Evolutionary conservation across 1,284 basidiomycete species (phyloP).

Genomic region (Rhodotorula mucilaginosa): DNA sequence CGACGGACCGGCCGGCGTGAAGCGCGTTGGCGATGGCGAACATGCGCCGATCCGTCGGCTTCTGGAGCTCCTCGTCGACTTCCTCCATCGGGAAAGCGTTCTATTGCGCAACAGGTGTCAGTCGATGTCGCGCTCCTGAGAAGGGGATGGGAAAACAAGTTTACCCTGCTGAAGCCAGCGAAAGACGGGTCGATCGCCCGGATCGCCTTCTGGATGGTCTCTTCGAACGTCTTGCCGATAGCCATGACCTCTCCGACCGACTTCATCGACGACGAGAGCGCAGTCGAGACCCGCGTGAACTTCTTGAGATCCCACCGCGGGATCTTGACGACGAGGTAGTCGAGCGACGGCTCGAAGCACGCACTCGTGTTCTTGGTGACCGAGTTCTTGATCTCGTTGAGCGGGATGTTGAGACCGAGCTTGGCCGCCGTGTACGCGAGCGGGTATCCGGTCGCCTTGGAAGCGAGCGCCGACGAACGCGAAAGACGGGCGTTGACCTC

Average conservation of each 20-base stretch:
- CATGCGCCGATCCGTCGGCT: constrained; percentile 87
- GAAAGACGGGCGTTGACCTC: constrained; percentile 99
- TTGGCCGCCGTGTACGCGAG: constrained; percentile 98
- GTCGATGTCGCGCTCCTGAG: neutral
- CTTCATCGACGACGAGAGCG: constrained; percentile 94
- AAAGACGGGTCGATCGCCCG: constrained; percentile 93
- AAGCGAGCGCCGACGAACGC: constrained; percentile 93
- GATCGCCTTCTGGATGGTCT: constrained; percentile 97
- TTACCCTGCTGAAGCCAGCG: constrained; percentile 81
- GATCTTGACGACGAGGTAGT: constrained; percentile 97
- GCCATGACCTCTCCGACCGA: constrained; percentile 99
- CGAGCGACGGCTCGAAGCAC: constrained; percentile 98
- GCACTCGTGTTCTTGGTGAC: constrained; percentile 95
- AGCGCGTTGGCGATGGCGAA: constrained; percentile 89
- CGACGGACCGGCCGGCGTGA: constrained; percentile 83
- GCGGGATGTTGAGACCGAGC: constrained; percentile 90
- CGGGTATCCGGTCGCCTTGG: constrained; percentile 97
- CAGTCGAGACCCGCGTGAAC: constrained; percentile 84
- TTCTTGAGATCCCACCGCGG: constrained; percentile 99
- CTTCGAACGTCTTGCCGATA: constrained; percentile 96
- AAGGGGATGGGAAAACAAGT: constrained; percentile 30
- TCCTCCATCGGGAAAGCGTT: constrained; percentile 61
- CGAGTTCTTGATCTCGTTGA: constrained; percentile 96
- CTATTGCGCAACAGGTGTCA: constrained; percentile 50
- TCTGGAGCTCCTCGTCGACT: constrained; percentile 78